Evolutionary conservation across 352 stramenopile species (phyloP), one percentile per base, ranked within the genome.

Genomic region (Phytophthora capsici): DNA sequence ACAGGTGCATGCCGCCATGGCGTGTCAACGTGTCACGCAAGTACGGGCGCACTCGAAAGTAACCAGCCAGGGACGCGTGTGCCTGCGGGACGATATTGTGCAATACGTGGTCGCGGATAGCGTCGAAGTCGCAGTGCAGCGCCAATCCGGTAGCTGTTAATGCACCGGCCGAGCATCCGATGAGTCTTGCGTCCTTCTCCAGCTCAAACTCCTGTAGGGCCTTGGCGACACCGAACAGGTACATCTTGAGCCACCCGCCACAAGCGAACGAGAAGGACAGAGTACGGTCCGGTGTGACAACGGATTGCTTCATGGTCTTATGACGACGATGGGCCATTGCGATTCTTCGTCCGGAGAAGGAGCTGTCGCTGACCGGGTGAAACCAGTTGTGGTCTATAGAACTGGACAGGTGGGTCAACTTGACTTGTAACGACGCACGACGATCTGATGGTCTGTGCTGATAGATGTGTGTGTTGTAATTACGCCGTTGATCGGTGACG

Each of bases 171-270:
- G 86, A 95, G 60, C 82, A 91, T 30, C 88, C 88, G 41, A 95
- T 93, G 41, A 93, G 62, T 9, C 74, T 74, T 32, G 84, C 80
- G 45, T 80, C 34, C 17, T 70, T 69, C 49, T 93, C 80, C 19
- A 95, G 59, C 28, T 84, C 81, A 52, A 80, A 78, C 58, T 95
- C 61, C 58, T 96, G 88, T 44, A 96, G 73, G n/a, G 87, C 86
- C 65, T 96, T 94, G 51, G 85, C 88, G 20, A 96, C 89, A 44
- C 89, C 89, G 41, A 96, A 95, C 13, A 90, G 68, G 68, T 95
- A 96, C 82, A 89, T 90, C 65, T 94, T 96, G 61, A 96, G 85
- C 82, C 84, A 97, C 0, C 89, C 89, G 22, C 84, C 86, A 51
- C 87, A 94, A 1, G 86, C 84, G 66, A 97, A 97, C 63, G 87